Conservation (phyloP, 148 eudicot species). For the Selenicereus undatus region DNA sequence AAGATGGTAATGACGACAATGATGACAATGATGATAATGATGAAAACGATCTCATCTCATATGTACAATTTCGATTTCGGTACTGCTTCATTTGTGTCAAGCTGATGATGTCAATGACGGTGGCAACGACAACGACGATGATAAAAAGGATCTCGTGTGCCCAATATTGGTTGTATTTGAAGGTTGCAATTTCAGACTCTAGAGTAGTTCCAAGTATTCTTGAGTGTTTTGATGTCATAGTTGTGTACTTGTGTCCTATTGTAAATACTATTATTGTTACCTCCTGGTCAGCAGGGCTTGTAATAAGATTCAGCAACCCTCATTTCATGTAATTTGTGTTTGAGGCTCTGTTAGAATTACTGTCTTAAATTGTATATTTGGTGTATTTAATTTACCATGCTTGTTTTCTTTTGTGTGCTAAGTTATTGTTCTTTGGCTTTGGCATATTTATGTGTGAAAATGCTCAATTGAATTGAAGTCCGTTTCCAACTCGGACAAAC, state of each 20-base stretch:
- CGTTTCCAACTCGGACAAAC: too few relatives aligned
- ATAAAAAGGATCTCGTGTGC: too few relatives aligned
- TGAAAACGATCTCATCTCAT: background rate
- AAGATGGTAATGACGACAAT: background rate
- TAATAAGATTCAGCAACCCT: constrained; percentile 2
- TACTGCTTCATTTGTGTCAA: too few relatives aligned
- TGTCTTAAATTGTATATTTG: background rate
- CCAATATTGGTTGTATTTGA: too few relatives aligned
- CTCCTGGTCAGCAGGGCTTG: background rate
- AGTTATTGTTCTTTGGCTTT: too few relatives aligned
- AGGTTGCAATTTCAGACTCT: background rate
- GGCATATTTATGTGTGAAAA: too few relatives aligned
- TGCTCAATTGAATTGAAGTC: too few relatives aligned
- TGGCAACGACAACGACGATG: too few relatives aligned
- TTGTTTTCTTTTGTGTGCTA: too few relatives aligned
- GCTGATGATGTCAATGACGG: too few relatives aligned
- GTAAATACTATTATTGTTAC: background rate
- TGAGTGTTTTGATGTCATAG: background rate
- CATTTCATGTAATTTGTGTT: background rate
- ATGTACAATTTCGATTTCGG: too few relatives aligned
- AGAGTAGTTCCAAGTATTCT: background rate
- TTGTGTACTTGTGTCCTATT: background rate
- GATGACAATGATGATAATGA: background rate
- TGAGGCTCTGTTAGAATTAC: background rate
- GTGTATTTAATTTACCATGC: background rate